Evolutionary conservation across 78 protist species (phyloP), one percentile per base, ranked within the genome.

Genomic region (Tieghemostelium lacteum): DNA sequence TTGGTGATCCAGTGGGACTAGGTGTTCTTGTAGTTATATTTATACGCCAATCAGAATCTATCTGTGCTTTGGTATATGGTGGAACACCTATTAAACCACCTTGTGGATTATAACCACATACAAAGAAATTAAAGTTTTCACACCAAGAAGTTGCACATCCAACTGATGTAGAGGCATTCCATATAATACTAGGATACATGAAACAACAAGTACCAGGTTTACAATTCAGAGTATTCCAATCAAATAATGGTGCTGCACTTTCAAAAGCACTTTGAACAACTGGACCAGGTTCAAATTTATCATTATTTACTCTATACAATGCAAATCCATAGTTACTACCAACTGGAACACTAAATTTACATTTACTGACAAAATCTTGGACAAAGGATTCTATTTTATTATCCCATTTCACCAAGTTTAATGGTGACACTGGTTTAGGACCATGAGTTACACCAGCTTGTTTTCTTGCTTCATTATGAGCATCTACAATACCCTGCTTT

Each of bases 61-160:
- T 45, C 26, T 16, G 12, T 45, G 52, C 52, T 14, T 73, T 57
- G 17, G 67, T 61, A 28, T 78, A 78, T n/a, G 88, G 88, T 19
- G 24, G 37, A 7, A 66, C 36, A 17, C 88, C 88, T 12, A 60
- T 72, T 17, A 66, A n/a, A 26, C 49, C 62, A 36, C 88, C 88
- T 0, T 31, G 19, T 78, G 88, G 88, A 66, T 66, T 64, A 66
- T 78, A 66, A 14, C 60, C 88, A 78, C 88, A 78, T 1, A 78
- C 1, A 22, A 78, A 28, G 26, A 70, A 66, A 2, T 16, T 39
- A 8, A 8, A 49, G 4, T 31, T 12, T 2, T 28, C 42, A 65
- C 75, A 78, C 3, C 2, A 4, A n/a, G 54, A 29, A 17, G 45
- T 65, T 31, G 64, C 88, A 66, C 88, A 78, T 3, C 75, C 88